Percentiles rank a stretch among this genome's conserved stretches.
phyloP scores from a whole-genome alignment of 1,284 basidiomycete genomes.

The Cystobasidiaceae sp. region DNA sequence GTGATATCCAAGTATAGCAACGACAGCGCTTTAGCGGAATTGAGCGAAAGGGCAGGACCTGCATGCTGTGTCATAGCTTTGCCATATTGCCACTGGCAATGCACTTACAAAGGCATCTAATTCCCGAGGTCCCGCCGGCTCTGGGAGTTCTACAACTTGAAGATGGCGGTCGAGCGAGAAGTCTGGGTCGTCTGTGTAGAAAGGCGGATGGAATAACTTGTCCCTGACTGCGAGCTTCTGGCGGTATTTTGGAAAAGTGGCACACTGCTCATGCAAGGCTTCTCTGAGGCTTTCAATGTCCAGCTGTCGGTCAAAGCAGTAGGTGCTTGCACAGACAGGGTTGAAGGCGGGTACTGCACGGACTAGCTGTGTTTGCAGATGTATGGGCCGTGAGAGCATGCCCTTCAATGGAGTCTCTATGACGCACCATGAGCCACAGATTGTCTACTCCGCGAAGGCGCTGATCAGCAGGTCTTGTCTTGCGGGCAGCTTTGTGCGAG shows the following conservation, averaged over 20 bases:
- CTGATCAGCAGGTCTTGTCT: too few relatives aligned
- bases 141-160: constrained; percentile 33
- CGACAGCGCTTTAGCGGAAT: neutral
- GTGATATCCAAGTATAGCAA: neutral
- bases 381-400: neutral
- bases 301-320: constrained; percentile 38
- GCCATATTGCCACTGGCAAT: constrained; percentile 26
- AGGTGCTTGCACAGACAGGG: constrained; percentile 43
- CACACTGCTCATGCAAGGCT: constrained; percentile 34
- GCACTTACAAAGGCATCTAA: constrained; percentile 40
- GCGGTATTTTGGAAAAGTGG: constrained; percentile 42
- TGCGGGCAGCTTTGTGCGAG: neutral
- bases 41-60: too few relatives aligned
- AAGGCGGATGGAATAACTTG: constrained; percentile 38
- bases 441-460: constrained; percentile 16
- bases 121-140: constrained; percentile 38
- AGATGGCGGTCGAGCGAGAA: constrained; percentile 38
- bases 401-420: neutral
- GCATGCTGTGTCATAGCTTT: too few relatives aligned
- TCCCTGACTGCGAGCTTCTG: constrained; percentile 39
- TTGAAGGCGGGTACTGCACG: constrained; percentile 39
- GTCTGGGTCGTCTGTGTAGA: constrained; percentile 36
- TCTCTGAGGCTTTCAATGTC: constrained; percentile 33
- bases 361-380: constrained; percentile 40
- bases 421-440: constrained; percentile 19